These are phyloP conservation scores for Ganoderma lingzhi DNA, from an alignment of 1,284 basidiomycete species.

Conservation along the genomic window DNA sequence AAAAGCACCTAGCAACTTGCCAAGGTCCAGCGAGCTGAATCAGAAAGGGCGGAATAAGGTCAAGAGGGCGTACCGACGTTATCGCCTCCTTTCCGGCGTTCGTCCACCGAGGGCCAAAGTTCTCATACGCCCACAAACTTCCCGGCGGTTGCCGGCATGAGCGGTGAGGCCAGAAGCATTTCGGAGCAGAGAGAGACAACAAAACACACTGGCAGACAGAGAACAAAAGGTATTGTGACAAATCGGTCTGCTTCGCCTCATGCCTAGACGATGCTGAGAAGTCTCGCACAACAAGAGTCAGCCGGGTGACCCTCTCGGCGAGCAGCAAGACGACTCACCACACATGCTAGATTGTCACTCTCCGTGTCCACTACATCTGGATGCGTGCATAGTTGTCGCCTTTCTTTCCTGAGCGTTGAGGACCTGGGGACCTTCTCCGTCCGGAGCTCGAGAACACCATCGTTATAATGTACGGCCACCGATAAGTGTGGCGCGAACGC, in stretches of 20 bases:
- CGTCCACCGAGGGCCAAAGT: neutral
- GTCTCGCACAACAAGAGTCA: neutral
- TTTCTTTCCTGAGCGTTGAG: too few relatives aligned
- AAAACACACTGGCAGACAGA: neutral
- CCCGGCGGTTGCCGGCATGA: neutral
- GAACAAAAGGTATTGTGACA: neutral
- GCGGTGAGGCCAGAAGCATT: constrained; percentile 1
- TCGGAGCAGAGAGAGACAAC: neutral
- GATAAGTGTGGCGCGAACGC: too few relatives aligned
- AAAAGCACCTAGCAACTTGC: neutral
- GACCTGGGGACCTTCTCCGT: too few relatives aligned
- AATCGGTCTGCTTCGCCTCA: neutral
- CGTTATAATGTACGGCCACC: too few relatives aligned
- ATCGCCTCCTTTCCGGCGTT: neutral
- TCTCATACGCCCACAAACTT: neutral
- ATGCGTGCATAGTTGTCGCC: too few relatives aligned
- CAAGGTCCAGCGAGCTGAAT: neutral
- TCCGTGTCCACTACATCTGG: too few relatives aligned
- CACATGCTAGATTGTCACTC: neutral
- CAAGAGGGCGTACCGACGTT: neutral
- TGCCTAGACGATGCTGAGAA: neutral
- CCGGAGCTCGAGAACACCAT: too few relatives aligned
- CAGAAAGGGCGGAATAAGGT: neutral
- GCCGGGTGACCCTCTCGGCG: neutral
- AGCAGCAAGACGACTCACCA: neutral